These are phyloP conservation scores for Gentiana straminea DNA, from an alignment of 257 asterid species.

Conservation along the genomic window DNA sequence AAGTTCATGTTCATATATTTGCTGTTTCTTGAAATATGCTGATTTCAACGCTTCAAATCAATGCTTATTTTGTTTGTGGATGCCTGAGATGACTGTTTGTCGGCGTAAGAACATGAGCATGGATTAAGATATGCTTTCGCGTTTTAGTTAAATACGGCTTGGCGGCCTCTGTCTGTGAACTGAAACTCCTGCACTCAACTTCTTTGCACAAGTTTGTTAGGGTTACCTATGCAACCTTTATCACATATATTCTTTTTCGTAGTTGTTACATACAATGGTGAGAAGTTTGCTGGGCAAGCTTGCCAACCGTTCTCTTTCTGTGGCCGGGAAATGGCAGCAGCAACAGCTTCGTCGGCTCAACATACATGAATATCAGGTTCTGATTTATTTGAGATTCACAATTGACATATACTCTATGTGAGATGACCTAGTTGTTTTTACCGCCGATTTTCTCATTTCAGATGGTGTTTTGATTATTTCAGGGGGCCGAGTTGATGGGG, in stretches of 20 bases:
- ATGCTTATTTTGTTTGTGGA: too few species aligned
- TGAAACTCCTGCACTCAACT: too few species aligned
- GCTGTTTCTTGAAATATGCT: too few species aligned
- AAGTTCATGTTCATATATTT: too few species aligned
- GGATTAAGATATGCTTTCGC: too few species aligned
- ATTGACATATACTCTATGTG: neutral
- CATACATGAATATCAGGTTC: constrained; percentile 92
- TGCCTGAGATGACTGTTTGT: too few species aligned
- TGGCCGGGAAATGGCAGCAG: constrained; percentile 97
- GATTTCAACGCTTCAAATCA: too few species aligned
- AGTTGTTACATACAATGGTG: constrained; percentile 34
- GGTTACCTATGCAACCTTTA: constrained; percentile 5
- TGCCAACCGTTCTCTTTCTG: constrained; percentile 66
- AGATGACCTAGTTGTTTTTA: neutral
- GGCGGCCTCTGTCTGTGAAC: too few species aligned
- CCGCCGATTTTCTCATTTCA: neutral
- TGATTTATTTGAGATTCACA: neutral
- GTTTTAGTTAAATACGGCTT: too few species aligned
- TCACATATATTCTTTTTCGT: neutral
- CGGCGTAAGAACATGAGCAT: too few species aligned
- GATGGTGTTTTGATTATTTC: constrained; percentile 5
- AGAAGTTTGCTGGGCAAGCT: constrained; percentile 74
- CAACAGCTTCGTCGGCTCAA: constrained; percentile 99
- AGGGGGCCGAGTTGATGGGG: constrained; percentile 92
- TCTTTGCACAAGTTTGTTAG: neutral